A percentile compares a stretch with the other conserved stretches of the same genome.
These are phyloP conservation scores for Carex sylvatica DNA, from an alignment of 202 grass and related monocot genomes.

Conservation along the genomic window DNA sequence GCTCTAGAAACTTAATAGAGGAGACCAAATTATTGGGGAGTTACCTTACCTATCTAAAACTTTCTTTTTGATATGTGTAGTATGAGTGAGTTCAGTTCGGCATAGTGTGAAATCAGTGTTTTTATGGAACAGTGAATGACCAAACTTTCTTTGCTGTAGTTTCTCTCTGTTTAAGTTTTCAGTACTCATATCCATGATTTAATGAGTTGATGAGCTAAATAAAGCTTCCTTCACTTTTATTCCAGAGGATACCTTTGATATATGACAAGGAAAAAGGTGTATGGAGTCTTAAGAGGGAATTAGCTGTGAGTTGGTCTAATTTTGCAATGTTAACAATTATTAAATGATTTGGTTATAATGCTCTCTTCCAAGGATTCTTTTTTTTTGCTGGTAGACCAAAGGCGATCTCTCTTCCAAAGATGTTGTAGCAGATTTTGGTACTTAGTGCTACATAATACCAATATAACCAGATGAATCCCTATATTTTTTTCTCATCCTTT, in stretches of 20 bases:
- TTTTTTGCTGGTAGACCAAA: too few relatives aligned
- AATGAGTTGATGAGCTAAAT: constrained; percentile 11
- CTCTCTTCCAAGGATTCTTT: neutral
- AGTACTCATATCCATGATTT: neutral
- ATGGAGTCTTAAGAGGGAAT: constrained; percentile 82
- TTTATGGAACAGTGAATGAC: neutral
- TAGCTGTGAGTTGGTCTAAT: constrained; percentile 58
- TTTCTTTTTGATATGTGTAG: neutral
- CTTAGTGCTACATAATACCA: neutral
- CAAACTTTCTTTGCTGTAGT: neutral
- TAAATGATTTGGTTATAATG: neutral
- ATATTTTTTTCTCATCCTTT: neutral
- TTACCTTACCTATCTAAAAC: neutral
- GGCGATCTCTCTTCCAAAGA: neutral
- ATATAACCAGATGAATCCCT: neutral
- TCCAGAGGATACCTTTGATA: constrained; percentile 71
- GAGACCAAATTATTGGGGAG: neutral
- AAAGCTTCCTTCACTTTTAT: constrained; percentile 12
- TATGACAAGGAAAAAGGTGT: constrained; percentile 50
- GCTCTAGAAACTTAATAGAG: neutral
- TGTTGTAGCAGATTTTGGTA: neutral
- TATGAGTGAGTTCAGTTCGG: neutral
- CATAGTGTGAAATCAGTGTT: neutral
- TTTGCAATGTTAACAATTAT: neutral
- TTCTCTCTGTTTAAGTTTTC: neutral